A percentile compares a stretch with the other conserved stretches of the same genome.
These are phyloP conservation scores for Rubus idaeus DNA, from an alignment of 306 rosid species.

Conservation along the genomic window DNA sequence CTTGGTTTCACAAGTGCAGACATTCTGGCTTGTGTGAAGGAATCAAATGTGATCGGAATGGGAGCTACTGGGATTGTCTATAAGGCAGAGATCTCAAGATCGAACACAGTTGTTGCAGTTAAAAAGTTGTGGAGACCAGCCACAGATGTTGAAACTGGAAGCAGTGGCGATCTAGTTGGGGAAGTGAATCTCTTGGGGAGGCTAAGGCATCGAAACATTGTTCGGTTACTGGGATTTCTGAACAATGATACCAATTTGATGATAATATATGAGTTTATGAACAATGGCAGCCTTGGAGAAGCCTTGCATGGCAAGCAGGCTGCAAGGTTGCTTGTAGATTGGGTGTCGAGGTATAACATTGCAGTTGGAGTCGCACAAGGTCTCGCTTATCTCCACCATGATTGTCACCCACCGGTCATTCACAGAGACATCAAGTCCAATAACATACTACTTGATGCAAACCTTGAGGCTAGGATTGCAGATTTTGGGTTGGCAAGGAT, in stretches of 20 bases:
- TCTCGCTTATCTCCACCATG: conserved; percentile 94
- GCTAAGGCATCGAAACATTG: conserved; percentile 86
- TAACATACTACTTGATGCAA: conserved; percentile 81
- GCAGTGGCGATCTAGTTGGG: conserved; percentile 75
- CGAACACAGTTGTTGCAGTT: conserved; percentile 70
- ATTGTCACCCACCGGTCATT: conserved; percentile 82
- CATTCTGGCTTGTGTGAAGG: conserved; percentile 82
- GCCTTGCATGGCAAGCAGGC: conserved; percentile 79
- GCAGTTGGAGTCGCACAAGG: conserved; percentile 95
- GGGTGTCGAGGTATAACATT: conserved; percentile 91
- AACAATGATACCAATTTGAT: conserved; percentile 71
- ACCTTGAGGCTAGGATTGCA: conserved; percentile 88
- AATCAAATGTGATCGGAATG: conserved; percentile 83
- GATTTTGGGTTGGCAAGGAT: conserved; percentile 93
- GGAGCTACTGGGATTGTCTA: conserved; percentile 90
- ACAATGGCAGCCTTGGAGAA: conserved; percentile 84
- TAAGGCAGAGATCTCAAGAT: conserved; percentile 78
- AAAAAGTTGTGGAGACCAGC: conserved; percentile 85
- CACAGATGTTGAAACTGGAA: conserved; percentile 69
- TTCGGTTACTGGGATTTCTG: conserved; percentile 77
- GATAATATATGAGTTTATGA: conserved; percentile 91
- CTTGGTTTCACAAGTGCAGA: conserved; percentile 72
- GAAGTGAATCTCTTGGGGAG: conserved; percentile 88
- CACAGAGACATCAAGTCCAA: conserved; percentile 92
- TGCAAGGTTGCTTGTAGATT: conserved; percentile 68